Base-by-base conservation (phyloP, 768 basidiomycete species). In the Boletus rubroflammeus region DNA sequence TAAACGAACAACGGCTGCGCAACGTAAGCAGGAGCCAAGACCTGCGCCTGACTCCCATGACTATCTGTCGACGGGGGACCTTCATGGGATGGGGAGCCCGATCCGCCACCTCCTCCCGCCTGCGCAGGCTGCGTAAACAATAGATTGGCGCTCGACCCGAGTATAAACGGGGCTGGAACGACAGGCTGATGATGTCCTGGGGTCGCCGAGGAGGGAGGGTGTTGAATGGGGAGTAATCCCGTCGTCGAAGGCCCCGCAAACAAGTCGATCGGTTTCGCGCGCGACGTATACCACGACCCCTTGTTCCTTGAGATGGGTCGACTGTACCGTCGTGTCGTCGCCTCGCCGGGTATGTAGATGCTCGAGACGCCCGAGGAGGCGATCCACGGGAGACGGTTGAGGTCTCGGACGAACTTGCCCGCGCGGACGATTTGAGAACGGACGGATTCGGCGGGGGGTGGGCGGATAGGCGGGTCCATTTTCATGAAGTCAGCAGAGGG, bases 341-440 rank as follows among this genome's bases (percentile, higher is more conserved):
- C 54, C 28, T 72, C 65, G 1, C 77, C 74, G 1, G 79, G 78
- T 49, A 77, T 64, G 59, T 79, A 79, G 43, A 79, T 76, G n/a
- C 68, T 72, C 13, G 80, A 79, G 36, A 77, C 74, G 19, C 76
- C 75, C 5, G 75, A 75, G 1, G 70, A 67, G 0, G 75, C 71
- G 6, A 80, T 71, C 80, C 80, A 81, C 1, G 80, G 80, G 17
- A 81, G 70, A 6, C 62, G 61, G 29, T 76, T 69, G 29, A 81
- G 49, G n/a, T 71, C 67, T 10, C 65, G 65, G 17, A 77, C 51
- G 50, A 79, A 71, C 34, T 71, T 62, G 11, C 69, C 64, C 11
- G 76, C 42, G 14, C 76, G 74, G 2, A 61, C 61, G 28, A 79
- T 43, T 39, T 78, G 77, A 61, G 55, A 70, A 14, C 66, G 59